Evolutionary conservation across 1,284 basidiomycete species (phyloP).

Genomic region (Taiwanofungus camphoratus): DNA sequence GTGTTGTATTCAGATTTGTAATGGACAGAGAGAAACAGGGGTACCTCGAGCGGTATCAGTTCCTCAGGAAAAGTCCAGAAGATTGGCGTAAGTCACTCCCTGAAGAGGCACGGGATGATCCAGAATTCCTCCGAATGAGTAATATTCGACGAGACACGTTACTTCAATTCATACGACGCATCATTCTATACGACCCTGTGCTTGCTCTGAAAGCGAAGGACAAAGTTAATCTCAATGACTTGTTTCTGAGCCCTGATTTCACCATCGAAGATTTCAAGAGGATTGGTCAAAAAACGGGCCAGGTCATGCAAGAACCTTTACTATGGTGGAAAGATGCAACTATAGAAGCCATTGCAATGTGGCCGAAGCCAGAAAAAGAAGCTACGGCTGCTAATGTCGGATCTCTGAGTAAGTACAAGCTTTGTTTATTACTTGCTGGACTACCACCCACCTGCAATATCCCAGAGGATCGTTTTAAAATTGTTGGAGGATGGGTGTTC

Average conservation of each 20-base stretch:
- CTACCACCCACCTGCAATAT: neutral
- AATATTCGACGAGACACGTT: conserved; percentile 1
- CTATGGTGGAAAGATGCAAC: conserved; percentile 27
- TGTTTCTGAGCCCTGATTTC: conserved; percentile 26
- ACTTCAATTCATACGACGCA: conserved; percentile 17
- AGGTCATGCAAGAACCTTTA: conserved; percentile 12
- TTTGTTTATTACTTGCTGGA: neutral
- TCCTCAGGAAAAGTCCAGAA: conserved; percentile 1
- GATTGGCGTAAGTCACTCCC: neutral
- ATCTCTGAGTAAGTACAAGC: conserved; percentile 3
- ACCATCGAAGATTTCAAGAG: conserved; percentile 17
- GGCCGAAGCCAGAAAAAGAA: conserved; percentile 1
- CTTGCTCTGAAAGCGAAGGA: conserved; percentile 23
- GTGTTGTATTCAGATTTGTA: no score
- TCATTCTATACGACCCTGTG: conserved; percentile 24
- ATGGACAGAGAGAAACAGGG: conserved; percentile 7
- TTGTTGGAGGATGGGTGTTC: conserved; percentile 26
- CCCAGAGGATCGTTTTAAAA: conserved; percentile 5
- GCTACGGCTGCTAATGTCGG: conserved; percentile 14
- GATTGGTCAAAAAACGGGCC: conserved; percentile 9
- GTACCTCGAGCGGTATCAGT: neutral
- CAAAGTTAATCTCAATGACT: conserved; percentile 27
- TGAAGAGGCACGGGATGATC: neutral
- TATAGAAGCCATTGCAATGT: conserved; percentile 24
- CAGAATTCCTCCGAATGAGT: neutral